phyloP scores from a whole-genome alignment of 495 filamentous ascomycete species.

The Evernia prunastri region DNA sequence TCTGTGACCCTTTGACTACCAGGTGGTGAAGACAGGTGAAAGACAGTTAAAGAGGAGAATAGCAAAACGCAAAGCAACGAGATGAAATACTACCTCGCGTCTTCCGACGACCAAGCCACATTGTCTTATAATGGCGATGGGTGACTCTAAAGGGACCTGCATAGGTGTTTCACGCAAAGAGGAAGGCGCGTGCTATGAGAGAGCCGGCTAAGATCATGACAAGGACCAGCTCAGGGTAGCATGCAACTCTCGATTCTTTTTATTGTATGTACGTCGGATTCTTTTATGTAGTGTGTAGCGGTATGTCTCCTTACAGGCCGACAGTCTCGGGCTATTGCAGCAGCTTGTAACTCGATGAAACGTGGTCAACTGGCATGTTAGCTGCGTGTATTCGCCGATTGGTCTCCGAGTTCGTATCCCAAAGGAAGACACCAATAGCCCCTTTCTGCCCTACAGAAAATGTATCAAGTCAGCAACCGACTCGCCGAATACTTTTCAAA shows the following conservation, averaged over 20 bases:
- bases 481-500: background rate
- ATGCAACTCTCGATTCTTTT: background rate
- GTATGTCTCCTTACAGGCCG: too few species aligned
- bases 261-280: background rate
- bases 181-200: background rate
- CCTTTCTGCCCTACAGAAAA: slow-evolving; percentile 2
- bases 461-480: background rate
- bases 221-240: background rate
- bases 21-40: background rate
- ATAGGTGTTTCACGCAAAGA: background rate
- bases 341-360: background rate
- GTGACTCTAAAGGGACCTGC: background rate
- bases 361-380: background rate
- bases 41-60: background rate
- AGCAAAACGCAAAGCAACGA: too few species aligned
- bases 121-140: background rate
- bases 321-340: background rate
- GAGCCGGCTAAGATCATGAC: background rate
- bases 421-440: slow-evolving; percentile 13
- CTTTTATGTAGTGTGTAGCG: background rate
- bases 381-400: background rate
- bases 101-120: background rate
- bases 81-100: background rate
- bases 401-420: slow-evolving; percentile 2
- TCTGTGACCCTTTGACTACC: too few species aligned